phyloP scores from a whole-genome alignment of 2,329 filamentous ascomycete genomes.

The Onygenales sp. region DNA sequence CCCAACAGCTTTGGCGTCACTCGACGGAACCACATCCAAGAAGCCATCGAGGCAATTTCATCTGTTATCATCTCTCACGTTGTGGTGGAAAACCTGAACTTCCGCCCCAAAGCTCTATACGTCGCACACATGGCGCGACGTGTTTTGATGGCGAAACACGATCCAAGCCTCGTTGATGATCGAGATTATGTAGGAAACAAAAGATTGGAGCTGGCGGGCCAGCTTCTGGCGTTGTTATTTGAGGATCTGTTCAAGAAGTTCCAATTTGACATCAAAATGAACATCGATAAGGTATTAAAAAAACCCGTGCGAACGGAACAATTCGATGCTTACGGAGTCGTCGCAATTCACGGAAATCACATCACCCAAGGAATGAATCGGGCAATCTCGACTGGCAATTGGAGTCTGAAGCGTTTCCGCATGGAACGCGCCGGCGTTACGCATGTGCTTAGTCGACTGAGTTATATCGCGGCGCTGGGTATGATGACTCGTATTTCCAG shows the following conservation, averaged over 20 bases:
- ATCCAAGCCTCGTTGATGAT: slow-evolving; percentile 84
- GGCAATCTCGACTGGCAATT: slow-evolving; percentile 94
- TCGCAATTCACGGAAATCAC: slow-evolving; percentile 72
- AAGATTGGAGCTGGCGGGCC: slow-evolving; percentile 84
- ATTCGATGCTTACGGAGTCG: slow-evolving; percentile 77
- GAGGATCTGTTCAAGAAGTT: slow-evolving; percentile 98
- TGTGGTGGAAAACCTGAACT: slow-evolving; percentile 81
- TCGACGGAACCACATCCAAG: slow-evolving; percentile 73
- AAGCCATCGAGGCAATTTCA: slow-evolving; percentile 84
- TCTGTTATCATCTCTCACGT: slow-evolving; percentile 94
- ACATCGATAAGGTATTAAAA: slow-evolving; percentile 90
- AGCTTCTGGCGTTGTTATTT: slow-evolving; percentile 85
- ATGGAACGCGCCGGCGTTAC: slow-evolving; percentile 98
- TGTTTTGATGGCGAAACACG: slow-evolving; percentile 86
- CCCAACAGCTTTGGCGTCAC: slow-evolving; percentile 45
- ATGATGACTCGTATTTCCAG: slow-evolving; percentile 99
- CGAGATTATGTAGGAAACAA: slow-evolving; percentile 98
- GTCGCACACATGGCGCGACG: slow-evolving; percentile 96
- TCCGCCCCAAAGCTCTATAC: slow-evolving; percentile 93
- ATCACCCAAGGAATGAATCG: slow-evolving; percentile 92
- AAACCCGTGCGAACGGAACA: slow-evolving; percentile 83
- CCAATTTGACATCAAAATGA: slow-evolving; percentile 77
- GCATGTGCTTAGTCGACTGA: slow-evolving; percentile 87
- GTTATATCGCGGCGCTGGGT: slow-evolving; percentile 90
- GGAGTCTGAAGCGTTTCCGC: slow-evolving; percentile 95